Evolutionary conservation across 192 early-diverging fungal genomes (phyloP), one percentile per base, ranked within the genome.

Genomic region (Podila horticola): DNA sequence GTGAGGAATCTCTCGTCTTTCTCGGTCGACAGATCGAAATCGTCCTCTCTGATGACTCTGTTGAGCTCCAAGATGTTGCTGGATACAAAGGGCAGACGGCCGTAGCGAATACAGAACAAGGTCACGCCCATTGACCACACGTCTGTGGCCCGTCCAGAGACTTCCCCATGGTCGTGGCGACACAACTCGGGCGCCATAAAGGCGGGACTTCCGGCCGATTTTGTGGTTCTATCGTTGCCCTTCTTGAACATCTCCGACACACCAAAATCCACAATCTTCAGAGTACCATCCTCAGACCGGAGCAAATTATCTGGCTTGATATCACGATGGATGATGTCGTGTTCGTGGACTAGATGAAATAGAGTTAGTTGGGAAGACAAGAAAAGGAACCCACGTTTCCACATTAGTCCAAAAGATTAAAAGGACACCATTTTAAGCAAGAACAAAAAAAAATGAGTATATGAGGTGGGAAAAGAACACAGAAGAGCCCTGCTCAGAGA

Each of bases 201-300:
- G 19, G 94, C 95, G 13, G 97, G 97, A 30, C 95, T 94, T 6
- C 98, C 98, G 11, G 95, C 94, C 4, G 94, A 90, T 31, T 90
- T 94, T 29, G 90, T 92, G 31, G 88, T 74, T 64, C 76, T 84
- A 62, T 97, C 97, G 51, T 93, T 88, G 31, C 91, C 92, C 58
- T 73, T 73, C 30, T 89, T 79, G 73, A 99, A 94, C 66, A 96
- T 97, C 50, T 98, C 97, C 17, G 95, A 96, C 5, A 98, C 97
- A 71, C 98, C 98, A 86, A 99, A 99, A 85, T 99, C 98, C 0
- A 97, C 95, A 74, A 99, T 95, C 67, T 98, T 99, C 24, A 99
- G 77, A 15, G 89, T 86, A 30, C 89, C 88, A 69, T 96, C 92
- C 15, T 74, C 83, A 5, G 95, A 93, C 41, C 95, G 74, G 15